Percentiles rank a stretch among this genome's conserved stretches.
Evolutionary conservation across 495 filamentous ascomycete species (phyloP).

Genomic region (Penicillium cosmopolitanum): DNA sequence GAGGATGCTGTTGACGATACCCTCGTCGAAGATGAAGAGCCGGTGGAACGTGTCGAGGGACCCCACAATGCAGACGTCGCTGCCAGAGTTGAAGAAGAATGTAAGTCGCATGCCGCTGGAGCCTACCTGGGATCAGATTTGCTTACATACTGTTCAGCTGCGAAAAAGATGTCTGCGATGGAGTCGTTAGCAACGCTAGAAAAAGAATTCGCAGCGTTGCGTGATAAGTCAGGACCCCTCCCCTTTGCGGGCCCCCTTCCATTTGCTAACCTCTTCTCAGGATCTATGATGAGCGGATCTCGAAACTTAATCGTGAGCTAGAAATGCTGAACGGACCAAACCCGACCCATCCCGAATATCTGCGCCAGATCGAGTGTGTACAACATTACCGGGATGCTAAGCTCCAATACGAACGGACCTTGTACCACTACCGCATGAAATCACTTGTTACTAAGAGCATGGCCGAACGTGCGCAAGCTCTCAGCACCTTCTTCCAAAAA

Average conservation of each 20-base stretch:
- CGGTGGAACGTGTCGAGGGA: slow-evolving; percentile 45
- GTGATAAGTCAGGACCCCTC: slow-evolving; percentile 72
- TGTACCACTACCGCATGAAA: slow-evolving; percentile 72
- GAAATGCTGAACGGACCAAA: slow-evolving; percentile 75
- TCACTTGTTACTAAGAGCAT: slow-evolving; percentile 72
- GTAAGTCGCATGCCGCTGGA: slow-evolving; percentile 53
- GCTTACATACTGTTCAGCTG: slow-evolving; percentile 61
- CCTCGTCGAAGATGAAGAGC: slow-evolving; percentile 50
- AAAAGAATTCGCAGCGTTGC: slow-evolving; percentile 78
- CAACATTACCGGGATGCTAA: slow-evolving; percentile 79
- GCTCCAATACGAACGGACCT: slow-evolving; percentile 70
- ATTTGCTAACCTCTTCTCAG: slow-evolving; percentile 46
- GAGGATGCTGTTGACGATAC: slow-evolving; percentile 40
- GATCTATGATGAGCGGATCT: slow-evolving; percentile 84
- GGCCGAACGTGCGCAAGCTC: slow-evolving; percentile 78
- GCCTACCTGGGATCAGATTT: slow-evolving; percentile 8
- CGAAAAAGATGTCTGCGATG: slow-evolving; percentile 78
- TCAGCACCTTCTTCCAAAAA: slow-evolving; percentile 84
- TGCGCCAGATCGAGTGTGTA: slow-evolving; percentile 82
- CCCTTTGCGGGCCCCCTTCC: slow-evolving; percentile 6
- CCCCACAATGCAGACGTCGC: slow-evolving; percentile 44
- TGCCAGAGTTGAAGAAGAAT: slow-evolving; percentile 64
- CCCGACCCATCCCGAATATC: slow-evolving; percentile 84
- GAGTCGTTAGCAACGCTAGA: slow-evolving; percentile 79
- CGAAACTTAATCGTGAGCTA: slow-evolving; percentile 79